phyloP scores from a whole-genome alignment of 202 grass and related monocot species.

The Setaria italica region DNA sequence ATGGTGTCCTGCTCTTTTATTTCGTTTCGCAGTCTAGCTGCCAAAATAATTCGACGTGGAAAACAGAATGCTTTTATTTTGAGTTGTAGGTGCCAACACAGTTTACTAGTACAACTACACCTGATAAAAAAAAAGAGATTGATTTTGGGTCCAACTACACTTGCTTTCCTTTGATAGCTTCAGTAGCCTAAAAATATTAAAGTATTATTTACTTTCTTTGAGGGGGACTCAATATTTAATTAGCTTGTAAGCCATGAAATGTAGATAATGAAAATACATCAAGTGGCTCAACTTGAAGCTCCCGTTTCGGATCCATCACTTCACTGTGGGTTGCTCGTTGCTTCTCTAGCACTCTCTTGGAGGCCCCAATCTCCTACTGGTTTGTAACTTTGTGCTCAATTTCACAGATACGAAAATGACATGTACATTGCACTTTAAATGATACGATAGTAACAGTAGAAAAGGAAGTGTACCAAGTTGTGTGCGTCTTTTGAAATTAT shows the following conservation, averaged over 20 bases:
- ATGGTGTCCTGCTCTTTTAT: neutral
- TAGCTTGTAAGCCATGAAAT: slow-evolving; percentile 37
- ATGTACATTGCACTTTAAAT: slow-evolving; percentile 19
- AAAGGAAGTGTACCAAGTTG: slow-evolving; percentile 37
- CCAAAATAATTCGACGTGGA: neutral
- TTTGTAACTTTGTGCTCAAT: slow-evolving; percentile 33
- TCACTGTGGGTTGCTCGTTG: slow-evolving; percentile 13
- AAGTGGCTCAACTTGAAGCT: neutral
- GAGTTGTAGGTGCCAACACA: neutral
- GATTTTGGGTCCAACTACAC: neutral
- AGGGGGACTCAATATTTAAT: neutral
- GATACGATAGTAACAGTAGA: slow-evolving; percentile 26
- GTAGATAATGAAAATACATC: slow-evolving; percentile 26
- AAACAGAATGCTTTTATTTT: neutral
- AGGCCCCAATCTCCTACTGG: neutral
- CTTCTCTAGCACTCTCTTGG: neutral
- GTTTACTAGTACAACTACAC: neutral
- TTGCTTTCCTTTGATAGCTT: neutral
- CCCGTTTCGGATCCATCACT: slow-evolving; percentile 14
- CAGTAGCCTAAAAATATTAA: neutral
- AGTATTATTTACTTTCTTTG: neutral
- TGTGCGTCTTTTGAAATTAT: neutral
- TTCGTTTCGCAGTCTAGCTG: neutral
- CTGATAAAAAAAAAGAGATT: neutral
- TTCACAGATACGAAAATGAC: slow-evolving; percentile 44